Evolutionary conservation across 2,329 filamentous ascomycete genomes (phyloP).

Genomic region (Emergomyces orientalis): DNA sequence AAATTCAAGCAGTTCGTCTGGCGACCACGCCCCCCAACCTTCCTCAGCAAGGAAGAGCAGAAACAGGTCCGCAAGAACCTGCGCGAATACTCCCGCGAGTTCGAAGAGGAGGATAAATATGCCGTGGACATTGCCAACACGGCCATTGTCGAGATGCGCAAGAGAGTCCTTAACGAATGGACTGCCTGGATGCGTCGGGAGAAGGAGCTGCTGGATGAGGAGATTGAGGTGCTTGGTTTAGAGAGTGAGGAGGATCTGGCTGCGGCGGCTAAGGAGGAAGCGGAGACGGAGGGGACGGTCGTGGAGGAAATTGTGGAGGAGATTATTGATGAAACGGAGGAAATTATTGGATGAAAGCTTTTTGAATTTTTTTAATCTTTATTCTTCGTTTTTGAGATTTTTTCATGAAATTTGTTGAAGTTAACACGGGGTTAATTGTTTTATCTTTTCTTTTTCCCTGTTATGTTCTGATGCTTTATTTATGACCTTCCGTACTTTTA

Average conservation of each 20-base stretch:
- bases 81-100: slow-evolving; percentile 86
- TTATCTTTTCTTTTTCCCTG: background rate
- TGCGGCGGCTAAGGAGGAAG: slow-evolving; percentile 43
- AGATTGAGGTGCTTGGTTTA: slow-evolving; percentile 59
- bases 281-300: slow-evolving; percentile 60
- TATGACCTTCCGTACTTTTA: background rate
- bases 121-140: slow-evolving; percentile 89
- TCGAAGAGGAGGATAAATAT: slow-evolving; percentile 90
- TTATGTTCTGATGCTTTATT: background rate
- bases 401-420: background rate
- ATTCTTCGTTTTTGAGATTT: background rate
- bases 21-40: slow-evolving; percentile 83
- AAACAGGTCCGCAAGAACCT: slow-evolving; percentile 97
- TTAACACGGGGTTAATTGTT: too few relatives aligned
- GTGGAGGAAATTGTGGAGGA: slow-evolving; percentile 88
- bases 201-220: slow-evolving; percentile 61
- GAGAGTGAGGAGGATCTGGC: slow-evolving; percentile 53
- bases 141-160: slow-evolving; percentile 81
- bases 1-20: slow-evolving; percentile 98
- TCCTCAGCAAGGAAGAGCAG: slow-evolving; percentile 93
- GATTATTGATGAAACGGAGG: slow-evolving; percentile 73
- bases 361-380: background rate
- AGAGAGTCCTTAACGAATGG: slow-evolving; percentile 81
- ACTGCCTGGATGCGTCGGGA: slow-evolving; percentile 67
- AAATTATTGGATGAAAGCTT: slow-evolving; percentile 46